Evolutionary conservation across 2,329 filamentous ascomycete genomes (phyloP), one percentile per base, ranked within the genome.

Genomic region (Xylaria sp.): DNA sequence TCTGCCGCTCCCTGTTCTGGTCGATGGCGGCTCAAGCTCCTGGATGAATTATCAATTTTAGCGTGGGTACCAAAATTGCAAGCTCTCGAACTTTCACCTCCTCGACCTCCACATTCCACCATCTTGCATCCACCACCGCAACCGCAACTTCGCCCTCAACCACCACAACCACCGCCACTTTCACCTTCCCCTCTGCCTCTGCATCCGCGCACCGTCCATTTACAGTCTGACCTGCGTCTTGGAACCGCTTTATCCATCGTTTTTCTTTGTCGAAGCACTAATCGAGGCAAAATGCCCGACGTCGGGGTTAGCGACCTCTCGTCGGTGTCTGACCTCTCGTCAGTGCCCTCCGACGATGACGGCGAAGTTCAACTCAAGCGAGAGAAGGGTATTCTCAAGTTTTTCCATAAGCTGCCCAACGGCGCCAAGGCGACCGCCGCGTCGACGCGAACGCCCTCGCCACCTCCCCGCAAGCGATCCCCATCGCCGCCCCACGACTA

Each of bases 401-500:
- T 87, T 81, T 87, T 88, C 75, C 78, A 83, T 66, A 86, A 84
- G 71, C 70, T 80, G 58, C 78, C 79, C 68, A 76, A 80, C 67
- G 74, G 75, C 65, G 70, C 73, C 58, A 72, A 72, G 63, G 2
- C 59, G 18, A 52, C 54, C 37, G 69, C 70, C 50, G 65, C 74
- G 63, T 70, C 81, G 62, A 76, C 81, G 69, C 83, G 81, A 75
- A 81, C 85, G 69, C 76, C 80, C 57, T 84, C 86, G 67, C 86
- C 88, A 64, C 86, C 86, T 59, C 80, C 86, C 69, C 85, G 84
- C 70, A 95, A 94, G 80, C 83, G 93, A 73, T 87, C 89, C 59
- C 87, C 91, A 18, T 97, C 92, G 66, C 93, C 93, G 67, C 87
- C 91, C 7, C 93, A 97, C 74, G 91, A 96, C 80, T 90, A 89